Conservation (phyloP, 768 basidiomycete genomes). For the Tremella mesenterica region DNA sequence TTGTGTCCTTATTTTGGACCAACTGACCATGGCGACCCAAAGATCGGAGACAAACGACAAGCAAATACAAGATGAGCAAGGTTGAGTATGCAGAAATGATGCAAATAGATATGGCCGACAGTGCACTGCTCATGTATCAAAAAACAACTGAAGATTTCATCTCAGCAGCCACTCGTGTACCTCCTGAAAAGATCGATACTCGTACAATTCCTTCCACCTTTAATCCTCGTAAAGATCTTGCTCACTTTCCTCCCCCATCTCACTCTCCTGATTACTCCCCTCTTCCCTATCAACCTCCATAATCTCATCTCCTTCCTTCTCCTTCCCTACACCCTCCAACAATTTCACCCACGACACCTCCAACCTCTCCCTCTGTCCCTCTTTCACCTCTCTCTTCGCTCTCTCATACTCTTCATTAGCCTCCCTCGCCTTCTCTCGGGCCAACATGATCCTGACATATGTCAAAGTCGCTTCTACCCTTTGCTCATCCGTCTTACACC, state of each 20-base stretch:
- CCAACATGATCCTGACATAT: slow-evolving; percentile 18
- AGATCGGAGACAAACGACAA: too few relatives aligned
- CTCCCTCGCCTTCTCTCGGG: slow-evolving; percentile 15
- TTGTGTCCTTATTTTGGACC: too few relatives aligned
- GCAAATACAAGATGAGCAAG: too few relatives aligned
- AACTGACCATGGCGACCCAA: too few relatives aligned
- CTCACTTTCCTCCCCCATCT: slow-evolving; percentile 1
- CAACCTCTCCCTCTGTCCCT: not conserved
- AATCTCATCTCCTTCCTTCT: slow-evolving; percentile 2
- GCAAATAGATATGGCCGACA: too few relatives aligned
- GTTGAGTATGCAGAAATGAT: too few relatives aligned
- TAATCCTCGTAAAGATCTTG: too few relatives aligned
- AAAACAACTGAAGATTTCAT: too few relatives aligned
- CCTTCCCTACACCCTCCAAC: slow-evolving; percentile 5
- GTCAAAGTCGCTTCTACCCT: slow-evolving; percentile 18
- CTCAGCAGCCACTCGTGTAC: too few relatives aligned
- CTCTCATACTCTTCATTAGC: slow-evolving; percentile 9
- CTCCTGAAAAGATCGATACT: too few relatives aligned
- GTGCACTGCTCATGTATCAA: too few relatives aligned
- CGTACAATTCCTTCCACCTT: too few relatives aligned
- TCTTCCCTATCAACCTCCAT: not conserved
- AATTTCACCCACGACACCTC: slow-evolving; percentile 16
- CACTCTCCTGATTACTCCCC: slow-evolving; percentile 2
- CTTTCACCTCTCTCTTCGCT: not conserved
- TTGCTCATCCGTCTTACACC: slow-evolving; percentile 9